Conservation (phyloP, 2,329 filamentous ascomycete genomes). For the Colletotrichum orchidophilum region DNA sequence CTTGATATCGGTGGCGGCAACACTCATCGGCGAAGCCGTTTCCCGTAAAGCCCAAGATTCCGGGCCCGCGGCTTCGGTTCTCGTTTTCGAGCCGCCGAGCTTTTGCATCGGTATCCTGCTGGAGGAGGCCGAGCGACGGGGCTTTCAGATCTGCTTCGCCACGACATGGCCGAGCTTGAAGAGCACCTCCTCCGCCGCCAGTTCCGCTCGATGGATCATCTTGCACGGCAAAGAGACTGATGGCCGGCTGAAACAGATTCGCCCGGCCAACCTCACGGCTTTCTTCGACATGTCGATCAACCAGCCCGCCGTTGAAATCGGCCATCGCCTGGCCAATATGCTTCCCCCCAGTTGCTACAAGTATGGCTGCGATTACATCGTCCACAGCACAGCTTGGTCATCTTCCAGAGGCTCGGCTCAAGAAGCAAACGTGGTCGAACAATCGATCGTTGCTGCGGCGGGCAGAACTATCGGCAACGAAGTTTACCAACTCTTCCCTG, state of each 20-base stretch:
- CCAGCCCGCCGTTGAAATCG: neutral
- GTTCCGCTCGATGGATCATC: neutral
- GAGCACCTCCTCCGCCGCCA: neutral
- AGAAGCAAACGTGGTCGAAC: too few relatives aligned
- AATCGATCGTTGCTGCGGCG: too few relatives aligned
- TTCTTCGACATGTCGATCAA: neutral
- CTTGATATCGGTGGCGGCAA: neutral
- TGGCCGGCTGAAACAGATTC: neutral
- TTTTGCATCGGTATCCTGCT: neutral
- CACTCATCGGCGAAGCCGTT: neutral
- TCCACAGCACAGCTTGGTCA: neutral
- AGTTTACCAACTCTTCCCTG: neutral
- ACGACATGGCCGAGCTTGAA: neutral
- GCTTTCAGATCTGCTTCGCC: neutral
- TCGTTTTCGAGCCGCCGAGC: neutral
- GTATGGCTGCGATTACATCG: neutral
- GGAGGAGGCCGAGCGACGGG: neutral
- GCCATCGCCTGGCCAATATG: neutral
- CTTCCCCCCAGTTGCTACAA: neutral
- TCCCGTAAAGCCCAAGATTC: neutral
- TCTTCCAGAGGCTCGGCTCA: too few relatives aligned
- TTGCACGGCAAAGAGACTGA: neutral
- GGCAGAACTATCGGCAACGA: neutral
- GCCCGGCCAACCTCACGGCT: neutral
- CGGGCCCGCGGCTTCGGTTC: neutral